Percentiles rank a stretch among this genome's conserved stretches.
These are phyloP conservation scores for Agrocybe praecox DNA, from an alignment of 768 basidiomycete genomes.

Conservation along the genomic window DNA sequence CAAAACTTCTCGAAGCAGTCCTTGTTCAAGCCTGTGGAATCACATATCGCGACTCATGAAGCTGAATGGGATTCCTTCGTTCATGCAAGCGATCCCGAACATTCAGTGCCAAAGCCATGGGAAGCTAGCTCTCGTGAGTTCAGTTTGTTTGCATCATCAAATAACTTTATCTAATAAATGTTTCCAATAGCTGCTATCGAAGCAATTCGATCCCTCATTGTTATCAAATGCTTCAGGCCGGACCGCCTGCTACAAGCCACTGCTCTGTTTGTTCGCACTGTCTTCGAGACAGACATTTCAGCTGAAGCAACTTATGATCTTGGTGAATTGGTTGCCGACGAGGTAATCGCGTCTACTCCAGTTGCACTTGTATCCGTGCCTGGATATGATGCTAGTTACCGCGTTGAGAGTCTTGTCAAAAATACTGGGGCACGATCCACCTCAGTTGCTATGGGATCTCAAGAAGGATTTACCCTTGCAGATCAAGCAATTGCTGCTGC, in stretches of 20 bases:
- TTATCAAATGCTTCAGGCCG: constrained; percentile 91
- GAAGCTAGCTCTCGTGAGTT: constrained; percentile 73
- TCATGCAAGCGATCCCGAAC: constrained; percentile 66
- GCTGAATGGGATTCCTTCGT: constrained; percentile 76
- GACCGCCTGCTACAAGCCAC: constrained; percentile 89
- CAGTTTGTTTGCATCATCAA: constrained; percentile 15
- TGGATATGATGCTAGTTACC: constrained; percentile 98
- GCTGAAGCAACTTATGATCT: constrained; percentile 77
- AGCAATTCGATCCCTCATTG: constrained; percentile 72
- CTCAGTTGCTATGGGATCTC: constrained; percentile 97
- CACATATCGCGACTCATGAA: constrained; percentile 60
- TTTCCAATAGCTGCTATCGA: constrained; percentile 60
- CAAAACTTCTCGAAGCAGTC: constrained; percentile 70
- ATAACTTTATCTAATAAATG: neutral
- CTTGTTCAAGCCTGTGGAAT: constrained; percentile 77
- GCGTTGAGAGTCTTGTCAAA: constrained; percentile 86
- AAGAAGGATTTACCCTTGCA: constrained; percentile 94
- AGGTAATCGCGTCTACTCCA: constrained; percentile 81
- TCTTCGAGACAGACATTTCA: constrained; percentile 84
- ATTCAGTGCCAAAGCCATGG: constrained; percentile 77
- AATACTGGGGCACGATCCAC: constrained; percentile 76
- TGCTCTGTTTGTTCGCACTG: constrained; percentile 68
- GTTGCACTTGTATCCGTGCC: constrained; percentile 91
- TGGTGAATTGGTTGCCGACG: constrained; percentile 72
- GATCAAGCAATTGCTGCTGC: constrained; percentile 95